phyloP scores from a whole-genome alignment of 257 asterid species.

The Solanum etuberosum region DNA sequence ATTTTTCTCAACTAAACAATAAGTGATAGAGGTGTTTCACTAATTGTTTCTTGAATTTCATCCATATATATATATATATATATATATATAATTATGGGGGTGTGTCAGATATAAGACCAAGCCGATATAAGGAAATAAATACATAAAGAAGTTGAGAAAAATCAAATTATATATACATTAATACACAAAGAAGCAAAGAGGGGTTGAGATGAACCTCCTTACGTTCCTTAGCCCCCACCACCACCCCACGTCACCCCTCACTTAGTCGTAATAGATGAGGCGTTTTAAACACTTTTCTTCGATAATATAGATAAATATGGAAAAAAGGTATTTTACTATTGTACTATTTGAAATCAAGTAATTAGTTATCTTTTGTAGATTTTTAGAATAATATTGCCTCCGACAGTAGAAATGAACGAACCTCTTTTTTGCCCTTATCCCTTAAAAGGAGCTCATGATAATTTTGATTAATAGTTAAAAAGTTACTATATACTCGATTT shows the following conservation, averaged over 20 bases:
- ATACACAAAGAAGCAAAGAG: too few relatives aligned
- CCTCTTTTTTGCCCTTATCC: background rate
- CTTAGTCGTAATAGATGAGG: background rate
- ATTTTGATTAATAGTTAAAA: background rate
- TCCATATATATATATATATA: background rate
- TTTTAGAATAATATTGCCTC: background rate
- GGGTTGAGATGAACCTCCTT: background rate
- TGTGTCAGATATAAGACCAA: background rate
- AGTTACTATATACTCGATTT: background rate
- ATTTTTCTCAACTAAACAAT: background rate
- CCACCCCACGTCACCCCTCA: background rate
- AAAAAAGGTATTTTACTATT: background rate
- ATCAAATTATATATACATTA: too few relatives aligned
- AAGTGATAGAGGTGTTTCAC: background rate
- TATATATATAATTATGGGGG: background rate
- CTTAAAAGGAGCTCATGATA: background rate
- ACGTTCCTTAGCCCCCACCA: accelerated
- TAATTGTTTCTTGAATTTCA: background rate
- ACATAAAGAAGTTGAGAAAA: too few relatives aligned
- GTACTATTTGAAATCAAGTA: background rate
- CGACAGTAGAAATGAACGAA: background rate
- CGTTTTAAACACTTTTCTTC: background rate
- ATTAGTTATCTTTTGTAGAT: too few relatives aligned
- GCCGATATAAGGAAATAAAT: too few relatives aligned
- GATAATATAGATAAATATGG: background rate